These are phyloP conservation scores for Phytophthora niederhauseri DNA, from an alignment of 352 stramenopile genomes.

Conservation along the genomic window DNA sequence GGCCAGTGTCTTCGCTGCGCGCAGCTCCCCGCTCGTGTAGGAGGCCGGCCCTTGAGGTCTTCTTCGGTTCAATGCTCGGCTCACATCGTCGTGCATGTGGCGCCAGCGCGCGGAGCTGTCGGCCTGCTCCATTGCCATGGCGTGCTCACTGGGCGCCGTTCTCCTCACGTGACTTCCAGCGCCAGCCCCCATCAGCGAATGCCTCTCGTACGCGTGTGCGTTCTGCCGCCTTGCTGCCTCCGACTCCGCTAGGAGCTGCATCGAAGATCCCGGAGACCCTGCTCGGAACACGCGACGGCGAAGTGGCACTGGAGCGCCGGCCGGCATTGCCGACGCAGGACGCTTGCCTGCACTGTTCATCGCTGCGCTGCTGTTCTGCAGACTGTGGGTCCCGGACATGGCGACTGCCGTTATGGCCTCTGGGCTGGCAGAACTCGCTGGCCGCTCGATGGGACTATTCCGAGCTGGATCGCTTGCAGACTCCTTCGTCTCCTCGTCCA, in stretches of 20 bases:
- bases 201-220: conserved; percentile 22
- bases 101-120: conserved; percentile 56
- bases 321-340: conserved; percentile 3
- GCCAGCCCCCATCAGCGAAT: conserved; percentile 17
- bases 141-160: conserved; percentile 5
- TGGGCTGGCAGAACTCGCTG: conserved; percentile 2
- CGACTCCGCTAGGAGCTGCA: conserved; percentile 27
- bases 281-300: conserved; percentile 27
- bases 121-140: conserved; percentile 32
- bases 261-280: conserved; percentile 30
- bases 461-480: conserved; percentile 7
- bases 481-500: conserved; percentile 25
- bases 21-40: conserved; percentile 44
- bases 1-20: conserved; percentile 34
- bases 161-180: conserved; percentile 9
- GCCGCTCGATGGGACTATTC: conserved; percentile 15
- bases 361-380: background rate
- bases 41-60: conserved; percentile 24
- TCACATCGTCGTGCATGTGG: conserved; percentile 82
- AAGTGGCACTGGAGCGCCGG: conserved; percentile 5
- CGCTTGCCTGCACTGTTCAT: conserved; percentile 19
- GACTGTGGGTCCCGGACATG: conserved; percentile 1
- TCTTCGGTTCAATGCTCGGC: conserved; percentile 51
- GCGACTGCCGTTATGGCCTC: conserved; percentile 7
- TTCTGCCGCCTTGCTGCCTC: conserved; percentile 13